A percentile compares a stretch with the other conserved stretches of the same genome.
These are phyloP conservation scores for Fomitopsis schrenkii DNA, from an alignment of 1,284 basidiomycete genomes.

Conservation along the genomic window DNA sequence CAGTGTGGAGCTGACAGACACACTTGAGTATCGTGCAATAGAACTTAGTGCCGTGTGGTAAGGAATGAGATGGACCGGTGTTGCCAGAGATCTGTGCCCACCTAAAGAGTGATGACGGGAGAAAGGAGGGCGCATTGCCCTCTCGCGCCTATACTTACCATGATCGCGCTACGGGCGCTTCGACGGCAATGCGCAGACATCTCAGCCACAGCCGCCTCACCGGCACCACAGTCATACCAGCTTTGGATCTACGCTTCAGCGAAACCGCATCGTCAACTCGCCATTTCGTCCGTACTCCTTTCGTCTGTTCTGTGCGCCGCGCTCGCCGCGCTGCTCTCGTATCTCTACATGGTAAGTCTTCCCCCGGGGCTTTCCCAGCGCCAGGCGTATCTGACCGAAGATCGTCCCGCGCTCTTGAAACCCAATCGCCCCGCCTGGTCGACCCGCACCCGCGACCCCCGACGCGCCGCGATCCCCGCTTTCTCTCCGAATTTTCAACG, in stretches of 20 bases:
- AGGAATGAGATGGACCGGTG: no score
- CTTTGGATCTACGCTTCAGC: background rate
- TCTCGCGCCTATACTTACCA: no score
- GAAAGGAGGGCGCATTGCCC: no score
- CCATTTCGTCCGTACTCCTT: background rate
- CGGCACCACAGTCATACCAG: no score
- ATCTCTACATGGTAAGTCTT: background rate
- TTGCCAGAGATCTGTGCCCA: no score
- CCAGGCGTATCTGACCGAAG: slow-evolving; percentile 2
- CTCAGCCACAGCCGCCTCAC: no score
- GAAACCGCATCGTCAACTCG: background rate
- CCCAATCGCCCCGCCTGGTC: slow-evolving; percentile 23
- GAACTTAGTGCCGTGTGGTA: no score
- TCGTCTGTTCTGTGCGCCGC: background rate
- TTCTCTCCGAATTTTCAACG: background rate
- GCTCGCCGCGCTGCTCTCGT: background rate
- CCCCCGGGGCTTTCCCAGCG: background rate
- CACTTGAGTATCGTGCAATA: no score
- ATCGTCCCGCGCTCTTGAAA: background rate
- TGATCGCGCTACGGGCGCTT: no score
- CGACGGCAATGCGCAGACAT: no score
- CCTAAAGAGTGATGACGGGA: no score
- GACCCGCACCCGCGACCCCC: background rate
- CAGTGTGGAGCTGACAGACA: no score
- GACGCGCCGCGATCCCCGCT: background rate